Base-by-base conservation (phyloP, 1,284 basidiomycete genomes). In the Cystobasidium slooffiae region DNA sequence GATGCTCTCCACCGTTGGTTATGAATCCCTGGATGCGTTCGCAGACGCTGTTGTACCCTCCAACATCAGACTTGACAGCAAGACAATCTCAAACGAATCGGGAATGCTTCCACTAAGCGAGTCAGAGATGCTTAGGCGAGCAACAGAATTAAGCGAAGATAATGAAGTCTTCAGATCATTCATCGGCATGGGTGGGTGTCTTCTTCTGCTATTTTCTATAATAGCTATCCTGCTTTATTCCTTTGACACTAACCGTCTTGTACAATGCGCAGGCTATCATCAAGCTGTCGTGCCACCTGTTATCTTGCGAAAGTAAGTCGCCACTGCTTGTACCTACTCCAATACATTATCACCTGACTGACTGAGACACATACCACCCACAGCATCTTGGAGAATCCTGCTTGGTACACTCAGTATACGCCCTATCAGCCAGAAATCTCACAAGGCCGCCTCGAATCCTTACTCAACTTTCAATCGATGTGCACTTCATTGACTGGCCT, bases 331-430 rank as follows among this genome's bases (percentile, higher is more conserved):
- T 22, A 22, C 20, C 24, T 18, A 31, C 39, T 9, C 14, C 14
- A 41, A 20, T 16, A 12, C 14, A 7, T 18, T 52, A 46, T 20
- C 14, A 1, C 49, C 6, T 31, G 9, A 20, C 16, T 43, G 31
- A 68, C 37, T 31, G 18, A 43, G 43, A 16, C 37, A 18, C 47
- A n/a, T 39, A 37, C 55, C 37, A 6, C 43, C 3, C 20, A 12
- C 70, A 75, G 68, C 55, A 24, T 76, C 24, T 37, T 75, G 85
- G 95, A 99, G 84, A 98, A 97, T 82, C 96, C 95, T 31, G 92
- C 91, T 10, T 99, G 96, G 96, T 98, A 98, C 84, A 98, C 95
- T 3, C 93, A 92, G 64, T 98, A 98, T 83, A 97, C 94, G 1
- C 95, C 96, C 0, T 87, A 85, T 78, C 82, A 96, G 82, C 91